Base-by-base conservation (phyloP, 768 basidiomycete genomes). In the Lactifluus rugatus region DNA sequence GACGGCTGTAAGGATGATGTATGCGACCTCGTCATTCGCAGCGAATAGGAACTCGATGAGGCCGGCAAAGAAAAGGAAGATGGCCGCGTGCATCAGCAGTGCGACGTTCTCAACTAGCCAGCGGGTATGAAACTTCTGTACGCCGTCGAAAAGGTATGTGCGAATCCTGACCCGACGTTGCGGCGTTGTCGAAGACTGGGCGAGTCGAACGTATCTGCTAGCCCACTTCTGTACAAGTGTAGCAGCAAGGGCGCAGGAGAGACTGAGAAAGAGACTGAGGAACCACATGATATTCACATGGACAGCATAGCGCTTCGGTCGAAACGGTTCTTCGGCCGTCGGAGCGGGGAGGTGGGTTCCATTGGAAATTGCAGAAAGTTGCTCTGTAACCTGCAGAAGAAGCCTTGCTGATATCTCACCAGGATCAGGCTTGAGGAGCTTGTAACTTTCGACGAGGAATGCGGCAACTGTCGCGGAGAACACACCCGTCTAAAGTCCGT, bases 251-350 rank as follows among this genome's bases (percentile, higher is more conserved):
- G 48, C 56, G 8, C 46, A 46, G 19, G 48, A 32, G 21, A 51
- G 48, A 11, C 45, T 48, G 34, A 37, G 7, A 14, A 46, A 48
- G 16, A 58, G 51, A 14, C 58, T 60, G 53, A 56, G 47, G 48
- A 51, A 60, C 58, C 58, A 60, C 16, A 60, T 23, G 10, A 56
- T 58, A 32, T 58, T 58, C 19, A 58, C 51, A 44, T 45, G 49
- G 26, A 57, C 16, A 13, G 32, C 19, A 25, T 19, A 32, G 7
- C 23, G 25, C 21, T 17, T 19, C 11, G 25, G 23, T 6, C 14
- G 32, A 37, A 56, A 57, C 17, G 34, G 14, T 3, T 46, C 48
- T 1, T 25, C 21, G 7, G 21, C 6, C 2, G 32, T 10, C 31
- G 28, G 57, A 9, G 51, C 19, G 3, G 44, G 9, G 1, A 47